Percentiles rank a stretch among this genome's conserved stretches.
Evolutionary conservation across 305 asterid genomes (phyloP).

Genomic region (Rubia tinctorum): DNA sequence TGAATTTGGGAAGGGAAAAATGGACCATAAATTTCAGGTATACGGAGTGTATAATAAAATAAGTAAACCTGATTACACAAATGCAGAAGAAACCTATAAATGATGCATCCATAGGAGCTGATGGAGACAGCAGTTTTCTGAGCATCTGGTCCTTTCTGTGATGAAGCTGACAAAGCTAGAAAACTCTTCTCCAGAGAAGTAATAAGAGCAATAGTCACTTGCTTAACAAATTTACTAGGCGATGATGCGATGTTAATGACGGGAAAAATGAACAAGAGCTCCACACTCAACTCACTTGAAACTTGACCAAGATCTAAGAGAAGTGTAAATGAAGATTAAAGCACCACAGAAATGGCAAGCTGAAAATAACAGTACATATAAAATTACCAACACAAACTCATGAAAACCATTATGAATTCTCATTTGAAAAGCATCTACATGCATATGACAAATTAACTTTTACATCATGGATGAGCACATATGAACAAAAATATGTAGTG

Average conservation of each 20-base stretch:
- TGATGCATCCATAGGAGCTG: slow-evolving; percentile 55
- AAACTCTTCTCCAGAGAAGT: slow-evolving; percentile 60
- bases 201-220: slow-evolving; percentile 59
- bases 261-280: slow-evolving; percentile 82
- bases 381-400: slow-evolving; percentile 3
- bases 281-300: slow-evolving; percentile 56
- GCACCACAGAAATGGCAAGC: not conserved
- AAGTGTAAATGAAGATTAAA: not conserved
- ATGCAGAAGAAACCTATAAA: slow-evolving; percentile 58
- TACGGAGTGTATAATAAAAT: slow-evolving; percentile 22
- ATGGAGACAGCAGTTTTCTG: slow-evolving; percentile 34
- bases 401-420: not conserved
- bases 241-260: slow-evolving; percentile 80
- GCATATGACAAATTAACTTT: not conserved
- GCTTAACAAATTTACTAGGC: slow-evolving; percentile 71
- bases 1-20: not conserved
- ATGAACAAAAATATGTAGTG: not conserved
- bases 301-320: slow-evolving; percentile 19
- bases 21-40: slow-evolving; percentile 19
- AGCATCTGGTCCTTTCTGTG: slow-evolving; percentile 29
- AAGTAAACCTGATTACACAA: slow-evolving; percentile 76
- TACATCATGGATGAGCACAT: not conserved
- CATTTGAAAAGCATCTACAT: not conserved
- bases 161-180: slow-evolving; percentile 37
- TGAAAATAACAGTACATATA: not conserved